Evolutionary conservation across 768 basidiomycete genomes (phyloP).

Genomic region (Rossbeevera mucosa): DNA sequence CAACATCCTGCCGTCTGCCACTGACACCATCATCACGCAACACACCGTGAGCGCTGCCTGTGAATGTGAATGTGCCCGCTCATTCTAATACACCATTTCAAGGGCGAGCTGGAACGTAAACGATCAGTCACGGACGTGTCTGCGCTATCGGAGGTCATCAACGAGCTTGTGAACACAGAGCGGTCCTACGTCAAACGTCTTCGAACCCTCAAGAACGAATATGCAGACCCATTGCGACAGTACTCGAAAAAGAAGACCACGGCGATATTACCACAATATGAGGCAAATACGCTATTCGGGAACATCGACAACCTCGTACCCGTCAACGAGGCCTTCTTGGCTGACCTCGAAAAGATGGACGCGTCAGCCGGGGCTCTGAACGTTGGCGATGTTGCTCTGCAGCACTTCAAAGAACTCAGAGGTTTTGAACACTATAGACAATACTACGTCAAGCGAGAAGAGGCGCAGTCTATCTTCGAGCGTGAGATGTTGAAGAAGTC

Average conservation of each 20-base stretch:
- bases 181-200: conserved; percentile 83
- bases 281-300: conserved; percentile 90
- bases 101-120: conserved; percentile 36
- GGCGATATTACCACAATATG: conserved; percentile 82
- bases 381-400: conserved; percentile 80
- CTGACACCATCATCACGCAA: conserved; percentile 35
- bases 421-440: conserved; percentile 91
- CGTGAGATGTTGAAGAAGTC: conserved; percentile 75
- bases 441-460: conserved; percentile 90
- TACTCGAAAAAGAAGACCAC: conserved; percentile 84
- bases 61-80: background rate
- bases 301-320: conserved; percentile 88
- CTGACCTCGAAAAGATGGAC: conserved; percentile 77
- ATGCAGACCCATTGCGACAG: conserved; percentile 84
- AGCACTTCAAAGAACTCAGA: conserved; percentile 77
- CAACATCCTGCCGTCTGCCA: conserved; percentile 42
- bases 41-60: conserved; percentile 38
- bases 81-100: conserved; percentile 12
- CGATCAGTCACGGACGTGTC: conserved; percentile 61
- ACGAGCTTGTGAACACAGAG: conserved; percentile 87
- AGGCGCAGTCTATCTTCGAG: conserved; percentile 85
- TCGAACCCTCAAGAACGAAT: conserved; percentile 76
- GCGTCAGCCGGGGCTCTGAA: conserved; percentile 51
- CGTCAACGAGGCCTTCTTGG: conserved; percentile 84
- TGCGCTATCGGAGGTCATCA: conserved; percentile 68